Evolutionary conservation across 1,284 basidiomycete genomes (phyloP).

Genomic region (Clitocybe nebularis): DNA sequence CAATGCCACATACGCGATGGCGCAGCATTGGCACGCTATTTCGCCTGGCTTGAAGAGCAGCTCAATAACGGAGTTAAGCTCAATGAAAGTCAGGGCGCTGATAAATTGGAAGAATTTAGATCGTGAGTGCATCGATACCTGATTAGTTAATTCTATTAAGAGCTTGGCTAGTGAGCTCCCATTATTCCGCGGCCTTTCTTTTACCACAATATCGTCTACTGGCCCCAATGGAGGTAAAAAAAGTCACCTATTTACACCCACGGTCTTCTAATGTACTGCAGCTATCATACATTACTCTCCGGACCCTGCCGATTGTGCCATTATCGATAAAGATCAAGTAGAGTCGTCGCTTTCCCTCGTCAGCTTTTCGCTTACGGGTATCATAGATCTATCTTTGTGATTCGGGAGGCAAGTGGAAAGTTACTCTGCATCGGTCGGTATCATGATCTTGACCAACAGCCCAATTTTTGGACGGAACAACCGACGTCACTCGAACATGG

Average conservation of each 20-base stretch:
- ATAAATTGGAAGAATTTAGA: constrained; percentile 76
- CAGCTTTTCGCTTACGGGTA: constrained; percentile 8
- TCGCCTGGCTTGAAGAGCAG: constrained; percentile 91
- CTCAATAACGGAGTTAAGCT: constrained; percentile 63
- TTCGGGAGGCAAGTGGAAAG: constrained; percentile 64
- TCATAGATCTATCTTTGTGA: constrained; percentile 89
- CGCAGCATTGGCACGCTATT: constrained; percentile 82
- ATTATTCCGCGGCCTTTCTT: constrained; percentile 85
- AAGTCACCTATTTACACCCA: not conserved
- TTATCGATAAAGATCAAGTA: constrained; percentile 74
- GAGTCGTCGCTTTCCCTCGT: constrained; percentile 1
- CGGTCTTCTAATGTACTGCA: constrained; percentile 20
- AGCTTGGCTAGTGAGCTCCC: constrained; percentile 53
- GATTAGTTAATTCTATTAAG: not conserved
- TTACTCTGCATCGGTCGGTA: not conserved
- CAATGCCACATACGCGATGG: constrained; percentile 90
- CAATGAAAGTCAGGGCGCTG: constrained; percentile 81
- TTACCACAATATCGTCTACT: constrained; percentile 89
- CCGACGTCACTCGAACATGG: constrained; percentile 90
- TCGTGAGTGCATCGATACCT: constrained; percentile 46
- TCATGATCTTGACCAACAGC: constrained; percentile 35
- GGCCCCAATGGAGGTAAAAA: constrained; percentile 79
- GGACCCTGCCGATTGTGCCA: constrained; percentile 67
- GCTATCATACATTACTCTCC: constrained; percentile 96
- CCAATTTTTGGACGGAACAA: constrained; percentile 92